phyloP scores from a whole-genome alignment of 192 early-diverging fungal genomes.

The Funneliformis geosporum region DNA sequence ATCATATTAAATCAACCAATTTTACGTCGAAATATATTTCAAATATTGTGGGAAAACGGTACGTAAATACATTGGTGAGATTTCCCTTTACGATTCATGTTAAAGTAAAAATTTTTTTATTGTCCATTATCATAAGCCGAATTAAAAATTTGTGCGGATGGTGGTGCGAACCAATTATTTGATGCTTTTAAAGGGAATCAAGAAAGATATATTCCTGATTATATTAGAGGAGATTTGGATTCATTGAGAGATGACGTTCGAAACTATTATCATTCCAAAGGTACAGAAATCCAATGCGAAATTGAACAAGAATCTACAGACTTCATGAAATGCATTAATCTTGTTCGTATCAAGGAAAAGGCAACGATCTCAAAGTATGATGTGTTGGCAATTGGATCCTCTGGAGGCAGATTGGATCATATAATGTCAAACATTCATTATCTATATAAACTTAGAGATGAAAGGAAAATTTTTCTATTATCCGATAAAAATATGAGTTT shows the following conservation, averaged over 20 bases:
- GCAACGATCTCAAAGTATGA: constrained; percentile 44
- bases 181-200: constrained; percentile 53
- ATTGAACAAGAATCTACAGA: constrained; percentile 72
- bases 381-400: constrained; percentile 77
- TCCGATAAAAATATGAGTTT: constrained; percentile 77
- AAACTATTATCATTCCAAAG: constrained; percentile 63
- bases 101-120: neutral
- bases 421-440: constrained; percentile 77
- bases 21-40: neutral
- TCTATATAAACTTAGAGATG: constrained; percentile 61
- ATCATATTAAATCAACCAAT: constrained; percentile 25
- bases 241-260: constrained; percentile 65
- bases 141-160: constrained; percentile 75
- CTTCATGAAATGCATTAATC: constrained; percentile 83
- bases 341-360: neutral
- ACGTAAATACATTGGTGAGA: neutral
- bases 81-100: neutral
- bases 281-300: constrained; percentile 51
- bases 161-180: constrained; percentile 86
- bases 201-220: constrained; percentile 71
- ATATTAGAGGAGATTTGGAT: constrained; percentile 86
- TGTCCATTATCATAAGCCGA: neutral
- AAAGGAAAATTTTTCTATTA: constrained; percentile 64
- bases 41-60: constrained; percentile 19
- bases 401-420: constrained; percentile 91